Percentiles rank a stretch among this genome's conserved stretches.
Conservation (phyloP, 768 basidiomycete species). For the Boletus reticuloceps region DNA sequence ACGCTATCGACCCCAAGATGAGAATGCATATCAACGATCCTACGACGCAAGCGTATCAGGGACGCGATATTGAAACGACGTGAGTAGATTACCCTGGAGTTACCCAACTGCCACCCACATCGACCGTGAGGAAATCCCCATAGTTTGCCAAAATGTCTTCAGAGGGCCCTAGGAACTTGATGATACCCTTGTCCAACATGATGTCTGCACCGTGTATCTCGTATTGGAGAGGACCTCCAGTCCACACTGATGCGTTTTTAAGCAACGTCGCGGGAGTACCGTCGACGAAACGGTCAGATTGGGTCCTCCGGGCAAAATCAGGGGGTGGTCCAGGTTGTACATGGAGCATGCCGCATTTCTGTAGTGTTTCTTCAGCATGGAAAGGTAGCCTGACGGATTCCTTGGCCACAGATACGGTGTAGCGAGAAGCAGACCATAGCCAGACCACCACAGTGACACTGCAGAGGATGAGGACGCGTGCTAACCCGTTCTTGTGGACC, state of each 20-base stretch:
- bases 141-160: slow-evolving; percentile 31
- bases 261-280: slow-evolving; percentile 41
- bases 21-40: slow-evolving; percentile 70
- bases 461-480: slow-evolving; percentile 20
- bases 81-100: slow-evolving; percentile 56
- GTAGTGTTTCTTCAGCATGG: slow-evolving; percentile 29
- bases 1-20: slow-evolving; percentile 72
- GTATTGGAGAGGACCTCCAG: slow-evolving; percentile 39
- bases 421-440: slow-evolving; percentile 19
- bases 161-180: slow-evolving; percentile 40
- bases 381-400: slow-evolving; percentile 23
- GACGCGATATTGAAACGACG: slow-evolving; percentile 29
- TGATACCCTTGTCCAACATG: slow-evolving; percentile 38
- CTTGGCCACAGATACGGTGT: background rate
- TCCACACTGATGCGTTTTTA: slow-evolving; percentile 53
- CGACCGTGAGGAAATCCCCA: slow-evolving; percentile 49
- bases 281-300: slow-evolving; percentile 37
- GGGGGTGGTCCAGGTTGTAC: slow-evolving; percentile 36
- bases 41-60: slow-evolving; percentile 27
- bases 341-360: slow-evolving; percentile 36
- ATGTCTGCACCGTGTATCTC: slow-evolving; percentile 38
- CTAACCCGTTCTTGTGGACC: slow-evolving; percentile 9
- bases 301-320: slow-evolving; percentile 31
- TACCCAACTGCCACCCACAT: slow-evolving; percentile 65
- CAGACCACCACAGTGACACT: slow-evolving; percentile 11